These are phyloP conservation scores for Smittium culicis DNA, from an alignment of 371 early-diverging fungal genomes.

Conservation along the genomic window DNA sequence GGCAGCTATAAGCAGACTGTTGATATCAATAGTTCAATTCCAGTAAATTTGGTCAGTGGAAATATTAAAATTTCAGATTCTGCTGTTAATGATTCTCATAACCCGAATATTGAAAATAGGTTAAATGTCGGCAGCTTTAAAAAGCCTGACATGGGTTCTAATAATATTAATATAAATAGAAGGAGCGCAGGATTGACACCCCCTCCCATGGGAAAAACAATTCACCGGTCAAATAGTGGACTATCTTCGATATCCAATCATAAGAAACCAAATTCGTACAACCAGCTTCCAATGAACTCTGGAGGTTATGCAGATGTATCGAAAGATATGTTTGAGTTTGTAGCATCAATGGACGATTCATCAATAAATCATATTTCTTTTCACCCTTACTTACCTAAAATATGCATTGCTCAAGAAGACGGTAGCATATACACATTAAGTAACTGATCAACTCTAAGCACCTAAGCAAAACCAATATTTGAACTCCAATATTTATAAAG, in stretches of 20 bases:
- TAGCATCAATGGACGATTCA: neutral
- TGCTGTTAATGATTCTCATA: neutral
- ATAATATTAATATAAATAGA: neutral
- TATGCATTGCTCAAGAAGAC: conserved; percentile 4
- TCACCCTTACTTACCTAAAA: conserved; percentile 9
- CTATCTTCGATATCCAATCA: too few species aligned
- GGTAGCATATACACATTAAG: conserved; percentile 3
- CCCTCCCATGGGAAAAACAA: neutral
- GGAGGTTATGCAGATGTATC: neutral
- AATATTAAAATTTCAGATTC: neutral
- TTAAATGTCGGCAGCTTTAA: neutral
- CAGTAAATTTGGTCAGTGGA: neutral
- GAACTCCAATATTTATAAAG: too few species aligned
- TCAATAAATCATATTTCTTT: conserved; percentile 2
- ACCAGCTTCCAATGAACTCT: too few species aligned
- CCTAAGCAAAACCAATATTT: too few species aligned
- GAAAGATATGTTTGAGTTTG: neutral
- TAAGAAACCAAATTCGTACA: too few species aligned
- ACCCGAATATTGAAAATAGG: too few species aligned
- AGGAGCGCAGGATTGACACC: neutral
- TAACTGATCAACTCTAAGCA: too few species aligned
- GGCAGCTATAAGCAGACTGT: neutral
- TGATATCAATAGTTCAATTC: neutral
- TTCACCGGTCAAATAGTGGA: neutral
- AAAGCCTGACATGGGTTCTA: neutral